Percentiles rank a stretch among this genome's conserved stretches.
Evolutionary conservation across 257 asterid species (phyloP).

Genomic region (Vinca minor): DNA sequence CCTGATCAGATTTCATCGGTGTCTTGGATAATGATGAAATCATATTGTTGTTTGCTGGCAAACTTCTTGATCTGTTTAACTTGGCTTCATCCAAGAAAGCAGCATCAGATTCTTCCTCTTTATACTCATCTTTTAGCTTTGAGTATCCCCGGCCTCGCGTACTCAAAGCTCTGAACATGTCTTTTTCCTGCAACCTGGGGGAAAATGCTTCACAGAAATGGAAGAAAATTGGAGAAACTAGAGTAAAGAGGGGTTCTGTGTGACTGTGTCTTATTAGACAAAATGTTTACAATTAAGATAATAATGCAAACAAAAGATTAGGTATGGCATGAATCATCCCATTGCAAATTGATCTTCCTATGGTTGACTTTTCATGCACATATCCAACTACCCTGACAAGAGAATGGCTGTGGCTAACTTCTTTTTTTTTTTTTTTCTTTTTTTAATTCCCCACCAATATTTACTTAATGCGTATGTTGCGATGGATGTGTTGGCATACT

Average conservation of each 20-base stretch:
- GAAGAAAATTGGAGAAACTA: not conserved
- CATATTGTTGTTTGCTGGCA: constrained; percentile 33
- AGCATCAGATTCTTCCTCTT: not conserved
- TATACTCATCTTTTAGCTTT: constrained; percentile 20
- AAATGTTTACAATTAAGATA: not conserved
- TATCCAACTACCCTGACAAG: not conserved
- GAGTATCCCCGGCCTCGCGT: constrained; percentile 41
- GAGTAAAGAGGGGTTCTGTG: not conserved
- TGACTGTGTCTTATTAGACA: too few species aligned
- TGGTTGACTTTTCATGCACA: constrained; percentile 11
- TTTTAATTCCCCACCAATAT: too few species aligned
- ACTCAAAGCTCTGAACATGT: constrained; percentile 62
- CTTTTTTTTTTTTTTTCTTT: too few species aligned
- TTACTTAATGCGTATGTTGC: too few species aligned
- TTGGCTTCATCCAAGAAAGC: constrained; percentile 20
- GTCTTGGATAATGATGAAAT: constrained; percentile 17
- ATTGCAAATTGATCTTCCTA: not conserved
- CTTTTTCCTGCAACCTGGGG: not conserved
- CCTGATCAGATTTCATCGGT: not conserved
- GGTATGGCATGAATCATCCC: not conserved
- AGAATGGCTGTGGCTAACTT: too few species aligned
- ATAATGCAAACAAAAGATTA: too few species aligned
- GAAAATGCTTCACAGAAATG: too few species aligned
- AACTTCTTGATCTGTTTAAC: constrained; percentile 37
- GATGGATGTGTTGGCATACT: too few species aligned